Conservation (phyloP, 2,329 filamentous ascomycete species). For the Neonectria neomacrospora region DNA sequence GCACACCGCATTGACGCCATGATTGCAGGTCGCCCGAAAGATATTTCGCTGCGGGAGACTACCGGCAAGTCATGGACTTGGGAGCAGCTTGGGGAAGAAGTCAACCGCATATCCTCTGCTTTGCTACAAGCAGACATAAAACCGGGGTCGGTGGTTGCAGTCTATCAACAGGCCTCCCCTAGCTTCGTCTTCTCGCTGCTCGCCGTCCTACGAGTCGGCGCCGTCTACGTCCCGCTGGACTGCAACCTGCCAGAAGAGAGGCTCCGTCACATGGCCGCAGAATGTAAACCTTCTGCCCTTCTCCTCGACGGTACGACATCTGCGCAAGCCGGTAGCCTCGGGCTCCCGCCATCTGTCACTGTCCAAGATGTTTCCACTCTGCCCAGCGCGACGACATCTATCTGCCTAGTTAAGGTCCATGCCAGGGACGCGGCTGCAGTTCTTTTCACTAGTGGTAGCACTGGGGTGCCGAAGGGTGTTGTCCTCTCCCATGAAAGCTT, state of each 20-base stretch:
- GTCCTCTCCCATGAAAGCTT: constrained; percentile 46
- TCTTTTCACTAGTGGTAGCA: constrained; percentile 49
- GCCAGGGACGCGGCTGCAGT: constrained; percentile 7
- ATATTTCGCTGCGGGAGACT: background rate
- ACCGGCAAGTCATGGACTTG: constrained; percentile 42
- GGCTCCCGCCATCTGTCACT: background rate
- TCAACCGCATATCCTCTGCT: no score
- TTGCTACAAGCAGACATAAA: background rate
- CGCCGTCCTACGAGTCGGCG: no score
- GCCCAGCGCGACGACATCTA: background rate
- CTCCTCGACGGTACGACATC: background rate
- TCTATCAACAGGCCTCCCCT: no score
- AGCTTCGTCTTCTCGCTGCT: no score
- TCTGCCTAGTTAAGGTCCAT: background rate
- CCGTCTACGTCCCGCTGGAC: background rate
- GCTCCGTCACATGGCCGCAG: background rate
- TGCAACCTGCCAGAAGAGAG: background rate
- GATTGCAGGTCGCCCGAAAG: no score
- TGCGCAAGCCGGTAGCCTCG: background rate
- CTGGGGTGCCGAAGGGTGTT: constrained; percentile 56
- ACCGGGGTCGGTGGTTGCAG: background rate
- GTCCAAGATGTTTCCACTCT: background rate
- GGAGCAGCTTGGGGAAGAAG: background rate
- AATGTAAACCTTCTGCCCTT: background rate
- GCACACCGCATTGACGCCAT: no score